These are phyloP conservation scores for Colletotrichum aenigma DNA, from an alignment of 2,329 filamentous ascomycete genomes.

Conservation along the genomic window DNA sequence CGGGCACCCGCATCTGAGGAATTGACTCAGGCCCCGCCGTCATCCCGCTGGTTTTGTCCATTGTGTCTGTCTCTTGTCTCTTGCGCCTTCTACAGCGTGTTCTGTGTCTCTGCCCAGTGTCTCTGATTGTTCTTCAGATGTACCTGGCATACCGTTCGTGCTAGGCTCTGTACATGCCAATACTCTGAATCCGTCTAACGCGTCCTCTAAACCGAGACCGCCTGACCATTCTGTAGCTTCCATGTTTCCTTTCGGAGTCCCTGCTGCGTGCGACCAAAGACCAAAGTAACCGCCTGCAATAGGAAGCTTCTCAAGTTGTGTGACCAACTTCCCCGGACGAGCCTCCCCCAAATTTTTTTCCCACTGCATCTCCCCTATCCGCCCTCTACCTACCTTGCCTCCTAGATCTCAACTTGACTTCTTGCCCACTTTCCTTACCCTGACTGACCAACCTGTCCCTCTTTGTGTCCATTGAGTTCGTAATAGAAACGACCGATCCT, in stretches of 20 bases:
- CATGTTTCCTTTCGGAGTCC: neutral
- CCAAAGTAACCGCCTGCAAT: constrained; percentile 8
- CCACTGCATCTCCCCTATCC: neutral
- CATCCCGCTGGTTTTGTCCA: constrained; percentile 5
- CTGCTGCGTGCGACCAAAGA: neutral
- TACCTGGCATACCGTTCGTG: neutral
- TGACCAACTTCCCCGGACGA: constrained; percentile 12
- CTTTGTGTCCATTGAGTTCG: neutral
- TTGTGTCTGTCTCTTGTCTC: neutral
- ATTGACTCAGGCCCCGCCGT: constrained; percentile 10
- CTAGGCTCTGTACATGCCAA: neutral
- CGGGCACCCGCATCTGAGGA: neutral
- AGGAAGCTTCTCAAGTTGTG: constrained; percentile 8
- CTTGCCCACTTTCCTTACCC: neutral
- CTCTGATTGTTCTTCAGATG: neutral
- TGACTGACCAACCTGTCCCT: neutral
- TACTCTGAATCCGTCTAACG: neutral
- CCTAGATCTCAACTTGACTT: neutral
- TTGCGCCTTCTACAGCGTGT: neutral
- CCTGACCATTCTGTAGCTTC: neutral
- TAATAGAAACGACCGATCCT: neutral
- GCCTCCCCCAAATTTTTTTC: neutral
- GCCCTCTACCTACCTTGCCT: neutral
- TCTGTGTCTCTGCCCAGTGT: neutral
- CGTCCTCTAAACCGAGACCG: neutral